Evolutionary conservation across 2,329 filamentous ascomycete species (phyloP), one percentile per base, ranked within the genome.

Genomic region (Coniochaeta pulveracea): DNA sequence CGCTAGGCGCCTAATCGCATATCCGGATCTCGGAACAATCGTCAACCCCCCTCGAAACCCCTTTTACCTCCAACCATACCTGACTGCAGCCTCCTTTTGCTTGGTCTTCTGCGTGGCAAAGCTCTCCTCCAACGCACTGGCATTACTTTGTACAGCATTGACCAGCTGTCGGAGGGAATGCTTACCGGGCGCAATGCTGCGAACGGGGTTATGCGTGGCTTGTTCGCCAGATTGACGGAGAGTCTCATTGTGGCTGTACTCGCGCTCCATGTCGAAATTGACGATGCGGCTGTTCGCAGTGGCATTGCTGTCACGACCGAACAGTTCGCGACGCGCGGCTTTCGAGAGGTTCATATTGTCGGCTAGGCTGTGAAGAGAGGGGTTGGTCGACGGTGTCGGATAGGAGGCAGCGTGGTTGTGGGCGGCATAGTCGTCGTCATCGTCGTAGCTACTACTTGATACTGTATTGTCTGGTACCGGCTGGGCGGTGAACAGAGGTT

Each of bases 131-230:
- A 95, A 61, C 3, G 85, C 86, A 9, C 93, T 85, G 50, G 78
- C 77, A 58, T 96, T 86, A 40, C 69, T 83, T 44, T 76, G 76
- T 17, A 84, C 88, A 40, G 81, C 81, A 55, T 76, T 85, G 43
- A 96, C 82, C 46, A 96, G 66, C 61, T 94, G 86, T 50, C 80
- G 78, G 54, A 96, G 64, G 47, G 73, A 93, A 58, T 95, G 86
- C 61, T 95, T 95, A 38, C 85, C 84, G 4, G 86, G 82, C 16
- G 84, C 78, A 50, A 94, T 80, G 3, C 79, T 64, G 33, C 85
- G 80, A 36, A 95, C 79, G 6, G 86, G 83, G 47, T 89, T 88
- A 58, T 93, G 82, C 32, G 76, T 71, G 34, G 86, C 75, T 48
- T 76, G 63, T 52, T 86, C 75, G 49, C 82, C 80, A 32, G 73